Conservation (phyloP, 805 yeast genomes). For the Saccharomycopsis lassenensis region DNA sequence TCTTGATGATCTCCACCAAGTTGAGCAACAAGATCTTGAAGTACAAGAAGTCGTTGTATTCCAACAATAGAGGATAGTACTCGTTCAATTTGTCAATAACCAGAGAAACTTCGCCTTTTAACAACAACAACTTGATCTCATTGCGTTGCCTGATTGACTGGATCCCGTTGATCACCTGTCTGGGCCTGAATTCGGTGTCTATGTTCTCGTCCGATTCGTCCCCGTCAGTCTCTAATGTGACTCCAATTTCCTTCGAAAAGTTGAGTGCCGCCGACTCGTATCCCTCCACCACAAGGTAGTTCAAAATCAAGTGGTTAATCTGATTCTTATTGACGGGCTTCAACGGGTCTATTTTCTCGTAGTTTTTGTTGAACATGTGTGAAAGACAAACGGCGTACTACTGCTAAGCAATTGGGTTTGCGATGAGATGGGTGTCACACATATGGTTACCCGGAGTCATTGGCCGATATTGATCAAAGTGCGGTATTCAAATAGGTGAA, state of each 20-base stretch:
- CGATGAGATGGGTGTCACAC: too few relatives aligned
- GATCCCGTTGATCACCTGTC: conserved; percentile 28
- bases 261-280: conserved; percentile 55
- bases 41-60: conserved; percentile 51
- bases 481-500: too few relatives aligned
- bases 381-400: too few relatives aligned
- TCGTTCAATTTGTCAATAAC: conserved; percentile 49
- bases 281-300: conserved; percentile 71
- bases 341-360: too few relatives aligned
- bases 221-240: neutral
- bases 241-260: conserved; percentile 47
- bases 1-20: conserved; percentile 69
- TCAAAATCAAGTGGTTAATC: conserved; percentile 47
- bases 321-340: conserved; percentile 19
- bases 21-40: conserved; percentile 64
- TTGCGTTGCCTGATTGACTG: conserved; percentile 42
- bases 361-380: too few relatives aligned
- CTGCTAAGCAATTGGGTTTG: too few relatives aligned
- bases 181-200: neutral
- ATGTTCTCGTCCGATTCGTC: conserved; percentile 1
- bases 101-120: conserved; percentile 47
- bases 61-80: conserved; percentile 54
- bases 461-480: too few relatives aligned
- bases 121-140: conserved; percentile 40
- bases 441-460: too few relatives aligned